Conservation (phyloP, 1,284 basidiomycete genomes). For the Fomitiporia mediterranea region DNA sequence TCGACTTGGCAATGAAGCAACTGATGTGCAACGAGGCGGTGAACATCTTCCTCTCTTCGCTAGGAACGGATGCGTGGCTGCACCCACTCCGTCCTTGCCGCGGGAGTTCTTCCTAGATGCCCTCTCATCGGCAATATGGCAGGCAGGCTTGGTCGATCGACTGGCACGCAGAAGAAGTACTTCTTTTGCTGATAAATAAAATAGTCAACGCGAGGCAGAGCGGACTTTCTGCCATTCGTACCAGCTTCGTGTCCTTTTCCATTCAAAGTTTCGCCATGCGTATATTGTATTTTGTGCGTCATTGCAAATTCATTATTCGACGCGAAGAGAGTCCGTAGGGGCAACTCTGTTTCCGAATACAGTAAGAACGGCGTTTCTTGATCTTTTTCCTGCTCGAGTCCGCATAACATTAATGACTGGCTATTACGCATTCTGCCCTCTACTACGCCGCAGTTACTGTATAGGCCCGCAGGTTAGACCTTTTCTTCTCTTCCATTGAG, state of each 20-base stretch:
- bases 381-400: too few relatives aligned
- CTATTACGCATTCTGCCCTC: too few relatives aligned
- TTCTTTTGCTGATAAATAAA: neutral
- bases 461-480: too few relatives aligned
- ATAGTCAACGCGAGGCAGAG: neutral
- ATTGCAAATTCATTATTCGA: too few relatives aligned
- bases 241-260: neutral
- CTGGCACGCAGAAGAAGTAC: neutral
- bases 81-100: constrained; percentile 2
- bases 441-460: too few relatives aligned
- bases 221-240: constrained; percentile 17
- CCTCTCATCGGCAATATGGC: neutral
- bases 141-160: neutral
- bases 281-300: too few relatives aligned
- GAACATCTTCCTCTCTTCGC: neutral
- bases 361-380: too few relatives aligned
- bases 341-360: too few relatives aligned
- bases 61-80: neutral
- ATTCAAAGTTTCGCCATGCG: too few relatives aligned
- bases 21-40: neutral
- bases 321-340: too few relatives aligned
- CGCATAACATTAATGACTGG: too few relatives aligned
- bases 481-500: too few relatives aligned
- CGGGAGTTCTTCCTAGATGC: neutral
- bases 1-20: constrained; percentile 1